Evolutionary conservation across 306 rosid genomes (phyloP).

Genomic region (Geum urbanum): DNA sequence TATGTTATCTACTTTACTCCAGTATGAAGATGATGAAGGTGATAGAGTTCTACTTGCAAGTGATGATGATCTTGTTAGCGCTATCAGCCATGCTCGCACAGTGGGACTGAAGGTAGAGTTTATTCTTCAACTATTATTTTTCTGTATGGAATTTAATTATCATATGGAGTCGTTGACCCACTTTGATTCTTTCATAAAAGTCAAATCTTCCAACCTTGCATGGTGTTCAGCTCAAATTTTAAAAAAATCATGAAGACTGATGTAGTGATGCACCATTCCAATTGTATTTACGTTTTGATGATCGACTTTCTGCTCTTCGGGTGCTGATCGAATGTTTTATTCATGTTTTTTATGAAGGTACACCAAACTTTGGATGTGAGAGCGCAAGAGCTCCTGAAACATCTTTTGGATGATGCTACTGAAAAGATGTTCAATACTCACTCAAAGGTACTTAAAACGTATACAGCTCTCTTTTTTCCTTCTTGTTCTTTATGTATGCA

Average conservation of each 20-base stretch:
- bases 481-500: slow-evolving; percentile 10
- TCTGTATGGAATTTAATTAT: background rate
- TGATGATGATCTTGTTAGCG: slow-evolving; percentile 64
- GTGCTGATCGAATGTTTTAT: background rate
- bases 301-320: background rate
- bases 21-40: slow-evolving; percentile 97
- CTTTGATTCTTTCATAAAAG: background rate
- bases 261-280: background rate
- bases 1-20: background rate
- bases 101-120: slow-evolving; percentile 62
- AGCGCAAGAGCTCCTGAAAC: slow-evolving; percentile 47
- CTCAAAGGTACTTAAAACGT: slow-evolving; percentile 35
- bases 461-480: background rate
- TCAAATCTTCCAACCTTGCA: background rate
- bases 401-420: slow-evolving; percentile 54
- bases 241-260: no score
- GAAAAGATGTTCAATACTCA: slow-evolving; percentile 39
- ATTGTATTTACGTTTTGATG: background rate
- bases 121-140: slow-evolving; percentile 12
- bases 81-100: slow-evolving; percentile 70
- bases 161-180: background rate
- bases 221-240: background rate
- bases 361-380: slow-evolving; percentile 34
- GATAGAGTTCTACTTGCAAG: slow-evolving; percentile 73
- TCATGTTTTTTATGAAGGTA: slow-evolving; percentile 8